Evolutionary conservation across 2,329 filamentous ascomycete species (phyloP), one percentile per base, ranked within the genome.

Genomic region (Aspergillus novofumigatus): DNA sequence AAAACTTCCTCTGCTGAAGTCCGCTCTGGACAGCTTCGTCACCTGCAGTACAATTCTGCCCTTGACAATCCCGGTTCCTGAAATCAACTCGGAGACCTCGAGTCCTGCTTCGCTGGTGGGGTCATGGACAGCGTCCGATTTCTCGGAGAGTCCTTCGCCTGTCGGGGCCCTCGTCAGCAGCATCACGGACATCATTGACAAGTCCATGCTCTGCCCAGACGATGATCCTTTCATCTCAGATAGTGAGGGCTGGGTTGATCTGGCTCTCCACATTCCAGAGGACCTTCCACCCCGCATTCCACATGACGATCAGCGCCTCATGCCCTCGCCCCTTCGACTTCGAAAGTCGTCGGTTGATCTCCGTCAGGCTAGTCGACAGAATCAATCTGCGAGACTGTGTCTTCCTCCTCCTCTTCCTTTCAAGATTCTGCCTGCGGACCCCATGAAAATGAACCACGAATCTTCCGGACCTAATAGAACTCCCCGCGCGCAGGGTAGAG

Each of bases 1-100:
- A 42, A 81, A 80, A 61, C 32, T 80, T 6, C 67, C 72, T 0
- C 65, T 75, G 11, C 69, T 81, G 45, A 64, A 71, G 11, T 62
- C 70, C 25, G 77, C 80, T 0, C 69, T 75, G 60, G 67, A 75
- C 44, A 70, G 66, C 45, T 80, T 78, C 59, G 52, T 71, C 51
- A 59, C 63, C 53, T 69, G 75, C 60, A 65, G 68, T 44, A 51
- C 65, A 23, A 59, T 59, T 61, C 56, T 75, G n/a, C 70, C 71
- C 6, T 48, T 48, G 9, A 44, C 45, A 0, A 42, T 67, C 21
- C 32, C 59, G 0, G 23, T 60, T 5, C 54, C 58, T 3, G 45
- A 14, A 9, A 14, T 29, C 17, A 47, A 25, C 8, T 45, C 35
- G 20, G 51, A 45, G 9, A 51, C 54, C 14, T 35, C 26, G n/a